Base-by-base conservation (phyloP, 2,329 filamentous ascomycete species). In the Botryotinia convoluta region DNA sequence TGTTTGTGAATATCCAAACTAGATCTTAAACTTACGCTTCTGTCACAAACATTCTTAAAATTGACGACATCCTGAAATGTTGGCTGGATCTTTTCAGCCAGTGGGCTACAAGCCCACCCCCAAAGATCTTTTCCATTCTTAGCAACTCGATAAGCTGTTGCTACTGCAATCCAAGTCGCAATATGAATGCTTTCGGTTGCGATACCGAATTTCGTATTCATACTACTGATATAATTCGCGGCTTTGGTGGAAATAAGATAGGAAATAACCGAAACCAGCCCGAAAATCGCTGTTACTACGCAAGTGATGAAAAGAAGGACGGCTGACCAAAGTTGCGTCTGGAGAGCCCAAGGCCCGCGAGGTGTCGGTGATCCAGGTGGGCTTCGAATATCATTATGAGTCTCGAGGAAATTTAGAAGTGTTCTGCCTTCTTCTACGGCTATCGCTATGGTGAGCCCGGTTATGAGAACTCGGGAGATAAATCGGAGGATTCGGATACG, bases 51-150 rank as follows among this genome's bases (percentile, higher is more conserved):
- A 8, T 65, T 70, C 32, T 74, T 45, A n/a, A 78, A 78, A 65
- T 77, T 65, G 37, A 78, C 75, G 10, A 78, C 63, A 0, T 74
- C 72, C 16, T 76, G 54, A n/a, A 78, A 77, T 39, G 65, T 74
- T 10, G 71, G 73, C 60, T 78, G 77, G 22, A 77, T 76, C 18
- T 74, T 74, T 29, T 75, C 48, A 14, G 76, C 76, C 8, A 69
- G 9, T 18, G 73, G 73, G 48, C 69, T 75, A 63, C 75, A 78
- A 2, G 75, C 76, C 75, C 77, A 78, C 3, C 74, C 75, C 77
- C 75, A 78, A 4, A 78, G 72, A 73, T 78, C 74, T 14, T 74
- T 75, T 18, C 74, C 76, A 5, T 71, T 75, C 71, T 74, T 78
- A 1, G 75, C 76, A 4, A 74, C 69, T 26, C 76, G 65, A 72